These are phyloP conservation scores for Carex scoparia DNA, from an alignment of 176 grass and related monocot genomes.

Conservation along the genomic window DNA sequence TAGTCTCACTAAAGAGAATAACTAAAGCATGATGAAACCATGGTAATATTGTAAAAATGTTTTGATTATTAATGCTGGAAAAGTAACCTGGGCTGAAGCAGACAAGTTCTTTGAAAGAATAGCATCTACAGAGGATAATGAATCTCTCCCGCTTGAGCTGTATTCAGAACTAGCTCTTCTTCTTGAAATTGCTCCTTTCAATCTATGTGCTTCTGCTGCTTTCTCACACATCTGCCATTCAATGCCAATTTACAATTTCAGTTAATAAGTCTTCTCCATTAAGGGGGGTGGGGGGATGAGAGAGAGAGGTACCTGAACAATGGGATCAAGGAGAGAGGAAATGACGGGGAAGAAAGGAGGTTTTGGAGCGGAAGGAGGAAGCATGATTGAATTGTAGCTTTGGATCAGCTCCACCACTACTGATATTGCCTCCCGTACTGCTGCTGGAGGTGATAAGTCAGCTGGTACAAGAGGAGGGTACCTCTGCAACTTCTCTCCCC, in stretches of 20 bases:
- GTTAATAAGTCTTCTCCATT: background rate
- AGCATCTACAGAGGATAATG: conserved; percentile 75
- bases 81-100: conserved; percentile 56
- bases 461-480: conserved; percentile 88
- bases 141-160: conserved; percentile 60
- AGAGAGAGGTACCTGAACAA: conserved; percentile 69
- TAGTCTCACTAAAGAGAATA: background rate
- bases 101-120: conserved; percentile 79
- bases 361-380: conserved; percentile 85
- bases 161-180: conserved; percentile 82
- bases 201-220: conserved; percentile 84
- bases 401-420: conserved; percentile 85
- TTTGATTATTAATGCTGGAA: conserved; percentile 25
- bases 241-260: conserved; percentile 18
- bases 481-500: conserved; percentile 73
- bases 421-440: conserved; percentile 77
- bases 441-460: conserved; percentile 82
- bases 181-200: conserved; percentile 63
- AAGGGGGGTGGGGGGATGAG: background rate
- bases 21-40: conserved; percentile 8
- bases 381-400: conserved; percentile 91
- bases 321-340: conserved; percentile 87
- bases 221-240: conserved; percentile 82
- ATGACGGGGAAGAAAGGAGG: conserved; percentile 77
- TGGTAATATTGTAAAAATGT: background rate